Conservation (phyloP, 305 asterid species). For the Solanum hybrid region DNA sequence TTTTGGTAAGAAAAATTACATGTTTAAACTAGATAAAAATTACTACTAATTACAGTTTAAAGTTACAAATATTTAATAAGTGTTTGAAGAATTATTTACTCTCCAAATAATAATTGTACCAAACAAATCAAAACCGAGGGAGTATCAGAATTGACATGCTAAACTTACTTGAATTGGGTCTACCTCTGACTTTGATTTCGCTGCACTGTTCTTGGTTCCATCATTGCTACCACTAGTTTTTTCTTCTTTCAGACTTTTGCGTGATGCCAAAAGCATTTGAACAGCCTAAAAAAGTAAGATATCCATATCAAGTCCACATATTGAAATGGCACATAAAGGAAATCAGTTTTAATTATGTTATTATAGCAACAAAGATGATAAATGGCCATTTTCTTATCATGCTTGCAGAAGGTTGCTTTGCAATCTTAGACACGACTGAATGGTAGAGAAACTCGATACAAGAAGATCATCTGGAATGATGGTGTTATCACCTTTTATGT, state of each 20-base stretch:
- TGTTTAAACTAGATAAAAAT: neutral
- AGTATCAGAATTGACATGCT: neutral
- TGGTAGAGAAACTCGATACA: neutral
- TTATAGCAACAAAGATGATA: neutral
- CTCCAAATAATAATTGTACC: neutral
- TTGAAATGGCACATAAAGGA: neutral
- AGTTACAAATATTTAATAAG: neutral
- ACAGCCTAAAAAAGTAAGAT: constrained; percentile 53
- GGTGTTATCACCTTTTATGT: neutral
- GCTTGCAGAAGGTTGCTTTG: constrained; percentile 3
- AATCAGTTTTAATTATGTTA: neutral
- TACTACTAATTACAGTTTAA: neutral
- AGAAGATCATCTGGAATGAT: neutral
- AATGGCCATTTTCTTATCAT: neutral
- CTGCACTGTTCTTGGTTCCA: constrained; percentile 18
- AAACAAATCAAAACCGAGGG: neutral
- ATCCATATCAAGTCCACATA: neutral
- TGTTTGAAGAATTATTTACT: neutral
- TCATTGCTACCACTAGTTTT: constrained; percentile 24
- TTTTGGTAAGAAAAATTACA: neutral
- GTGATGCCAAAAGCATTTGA: constrained; percentile 58
- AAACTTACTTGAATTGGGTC: constrained; percentile 81
- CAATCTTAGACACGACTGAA: neutral
- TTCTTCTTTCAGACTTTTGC: constrained; percentile 52
- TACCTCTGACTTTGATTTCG: constrained; percentile 29